Conservation (phyloP, 805 yeast genomes). For the Schizosaccharomyces japonicus region DNA sequence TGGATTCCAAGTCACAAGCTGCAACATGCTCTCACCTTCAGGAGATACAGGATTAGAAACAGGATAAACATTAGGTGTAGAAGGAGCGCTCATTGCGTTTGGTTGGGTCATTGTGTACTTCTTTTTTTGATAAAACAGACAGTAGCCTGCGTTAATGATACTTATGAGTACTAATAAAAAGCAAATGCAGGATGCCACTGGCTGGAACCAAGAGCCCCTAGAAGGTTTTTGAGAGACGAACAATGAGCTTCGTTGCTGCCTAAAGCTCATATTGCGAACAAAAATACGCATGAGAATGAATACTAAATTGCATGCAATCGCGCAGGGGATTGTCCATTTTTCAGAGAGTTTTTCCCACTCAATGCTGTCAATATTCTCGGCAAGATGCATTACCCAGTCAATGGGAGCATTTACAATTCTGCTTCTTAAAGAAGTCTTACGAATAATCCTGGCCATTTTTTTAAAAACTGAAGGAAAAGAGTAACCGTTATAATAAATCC, state of each 20-base stretch:
- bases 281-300: background rate
- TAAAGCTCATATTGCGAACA: background rate
- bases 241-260: background rate
- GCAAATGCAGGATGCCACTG: background rate
- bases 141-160: background rate
- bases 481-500: too few relatives aligned
- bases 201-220: background rate
- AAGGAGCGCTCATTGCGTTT: background rate
- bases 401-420: background rate
- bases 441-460: background rate
- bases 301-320: background rate
- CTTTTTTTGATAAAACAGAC: background rate
- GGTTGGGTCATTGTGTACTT: background rate
- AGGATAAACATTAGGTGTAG: background rate
- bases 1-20: background rate
- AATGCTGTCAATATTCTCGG: background rate
- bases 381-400: background rate
- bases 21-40: background rate
- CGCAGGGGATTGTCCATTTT: background rate
- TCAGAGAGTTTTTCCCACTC: conserved; percentile 1
- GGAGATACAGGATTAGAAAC: background rate
- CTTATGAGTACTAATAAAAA: background rate
- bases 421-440: background rate
- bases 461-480: background rate
- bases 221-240: background rate